Evolutionary conservation across 1,284 basidiomycete genomes (phyloP).

Genomic region (Phenoliferia sp.): DNA sequence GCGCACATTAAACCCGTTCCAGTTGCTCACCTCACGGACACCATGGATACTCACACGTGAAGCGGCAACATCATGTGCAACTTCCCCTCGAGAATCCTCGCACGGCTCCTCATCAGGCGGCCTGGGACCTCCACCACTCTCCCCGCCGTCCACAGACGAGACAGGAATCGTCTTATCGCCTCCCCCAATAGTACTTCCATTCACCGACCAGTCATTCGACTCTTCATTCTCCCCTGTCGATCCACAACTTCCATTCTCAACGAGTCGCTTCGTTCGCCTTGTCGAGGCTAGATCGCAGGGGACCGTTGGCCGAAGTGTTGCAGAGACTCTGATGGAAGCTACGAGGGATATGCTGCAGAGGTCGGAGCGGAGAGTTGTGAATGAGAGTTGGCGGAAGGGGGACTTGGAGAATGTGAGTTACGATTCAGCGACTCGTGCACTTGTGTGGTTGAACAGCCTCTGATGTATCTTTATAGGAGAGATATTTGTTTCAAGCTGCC

Average conservation of each 20-base stretch:
- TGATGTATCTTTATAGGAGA: conserved; percentile 57
- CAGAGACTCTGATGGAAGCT: conserved; percentile 67
- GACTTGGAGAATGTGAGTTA: conserved; percentile 82
- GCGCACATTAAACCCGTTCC: too few relatives aligned
- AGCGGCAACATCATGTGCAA: too few relatives aligned
- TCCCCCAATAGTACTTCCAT: background rate
- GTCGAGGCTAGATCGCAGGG: conserved; percentile 23
- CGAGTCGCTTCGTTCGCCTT: conserved; percentile 30
- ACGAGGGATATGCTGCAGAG: conserved; percentile 73
- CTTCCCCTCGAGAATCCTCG: background rate
- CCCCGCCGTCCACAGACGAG: background rate
- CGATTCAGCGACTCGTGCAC: background rate
- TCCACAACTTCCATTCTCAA: conserved; percentile 35
- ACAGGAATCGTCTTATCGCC: background rate
- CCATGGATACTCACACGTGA: background rate
- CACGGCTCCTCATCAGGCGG: background rate
- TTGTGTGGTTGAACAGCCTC: background rate
- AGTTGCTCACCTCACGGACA: background rate
- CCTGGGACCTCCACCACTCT: background rate
- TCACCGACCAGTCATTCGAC: background rate
- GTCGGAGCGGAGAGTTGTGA: conserved; percentile 65
- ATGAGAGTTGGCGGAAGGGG: conserved; percentile 70
- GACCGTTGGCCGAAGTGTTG: conserved; percentile 13
- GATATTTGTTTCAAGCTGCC: conserved; percentile 91
- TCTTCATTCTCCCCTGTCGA: background rate